These are phyloP conservation scores for Gaultheria prostrata DNA, from an alignment of 148 eudicot species.

Conservation along the genomic window DNA sequence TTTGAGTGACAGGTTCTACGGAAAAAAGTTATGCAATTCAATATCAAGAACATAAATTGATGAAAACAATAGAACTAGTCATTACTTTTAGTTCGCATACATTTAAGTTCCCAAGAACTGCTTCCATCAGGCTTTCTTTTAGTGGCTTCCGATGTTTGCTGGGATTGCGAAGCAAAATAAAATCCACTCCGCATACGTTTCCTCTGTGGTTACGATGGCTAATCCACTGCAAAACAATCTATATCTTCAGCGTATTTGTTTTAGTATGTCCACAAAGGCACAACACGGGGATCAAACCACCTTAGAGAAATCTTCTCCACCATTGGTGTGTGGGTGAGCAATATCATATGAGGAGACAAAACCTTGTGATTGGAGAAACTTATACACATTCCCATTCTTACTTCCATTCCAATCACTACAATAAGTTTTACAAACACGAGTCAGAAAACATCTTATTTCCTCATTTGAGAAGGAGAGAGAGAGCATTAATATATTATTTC, in stretches of 20 bases:
- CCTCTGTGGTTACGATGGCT: conserved; percentile 63
- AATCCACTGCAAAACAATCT: conserved; percentile 40
- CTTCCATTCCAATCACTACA: conserved; percentile 62
- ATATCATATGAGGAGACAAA: conserved; percentile 51
- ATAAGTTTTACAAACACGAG: conserved; percentile 4
- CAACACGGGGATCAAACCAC: conserved; percentile 12
- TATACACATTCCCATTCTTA: conserved; percentile 54
- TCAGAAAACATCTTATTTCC: neutral
- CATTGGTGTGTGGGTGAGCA: conserved; percentile 31
- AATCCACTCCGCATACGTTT: conserved; percentile 54
- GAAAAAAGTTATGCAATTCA: neutral
- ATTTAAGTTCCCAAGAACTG: conserved; percentile 43
- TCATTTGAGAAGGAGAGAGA: neutral
- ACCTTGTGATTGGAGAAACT: conserved; percentile 54
- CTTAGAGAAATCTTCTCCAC: conserved; percentile 32
- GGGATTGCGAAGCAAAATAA: conserved; percentile 51
- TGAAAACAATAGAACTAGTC: neutral
- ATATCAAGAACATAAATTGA: neutral
- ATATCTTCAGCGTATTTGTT: neutral
- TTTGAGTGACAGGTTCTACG: conserved; percentile 32
- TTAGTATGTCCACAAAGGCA: neutral
- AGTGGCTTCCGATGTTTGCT: conserved; percentile 25
- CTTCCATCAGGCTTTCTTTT: conserved; percentile 45
- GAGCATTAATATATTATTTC: neutral
- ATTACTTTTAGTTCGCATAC: conserved; percentile 14